Percentiles rank a stretch among this genome's conserved stretches.
These are phyloP conservation scores for Benincasa hispida DNA, from an alignment of 306 rosid genomes.

Conservation along the genomic window DNA sequence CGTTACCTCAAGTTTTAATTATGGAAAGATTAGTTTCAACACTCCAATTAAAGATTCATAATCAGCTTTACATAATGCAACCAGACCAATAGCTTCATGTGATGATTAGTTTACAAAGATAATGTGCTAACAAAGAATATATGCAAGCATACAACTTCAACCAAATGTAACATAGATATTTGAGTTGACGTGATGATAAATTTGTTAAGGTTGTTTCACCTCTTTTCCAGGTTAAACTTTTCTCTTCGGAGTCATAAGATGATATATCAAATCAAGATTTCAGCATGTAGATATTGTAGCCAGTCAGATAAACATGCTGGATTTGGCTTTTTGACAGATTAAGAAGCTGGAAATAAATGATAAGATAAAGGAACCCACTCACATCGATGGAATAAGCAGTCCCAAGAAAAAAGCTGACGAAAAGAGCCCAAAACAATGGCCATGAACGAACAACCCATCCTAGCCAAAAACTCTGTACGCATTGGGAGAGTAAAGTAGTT, in stretches of 20 bases:
- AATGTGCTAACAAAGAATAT: background rate
- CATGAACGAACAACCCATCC: constrained; percentile 91
- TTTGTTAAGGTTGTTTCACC: background rate
- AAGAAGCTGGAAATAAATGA: background rate
- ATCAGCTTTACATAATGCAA: background rate
- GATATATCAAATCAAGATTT: background rate
- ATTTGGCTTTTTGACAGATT: background rate
- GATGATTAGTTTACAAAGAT: background rate
- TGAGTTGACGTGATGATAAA: background rate
- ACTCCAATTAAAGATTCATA: background rate
- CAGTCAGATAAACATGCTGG: background rate
- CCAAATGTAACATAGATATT: background rate
- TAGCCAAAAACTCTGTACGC: constrained; percentile 73
- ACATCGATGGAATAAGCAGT: constrained; percentile 94
- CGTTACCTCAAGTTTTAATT: background rate
- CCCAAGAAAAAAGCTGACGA: constrained; percentile 76
- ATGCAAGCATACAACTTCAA: background rate
- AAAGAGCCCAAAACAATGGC: constrained; percentile 96
- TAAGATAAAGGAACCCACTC: constrained; percentile 25
- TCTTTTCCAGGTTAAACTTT: background rate
- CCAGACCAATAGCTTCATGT: background rate
- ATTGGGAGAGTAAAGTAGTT: background rate
- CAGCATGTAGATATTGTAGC: background rate
- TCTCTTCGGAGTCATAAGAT: background rate
- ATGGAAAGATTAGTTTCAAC: background rate